Evolutionary conservation across 208 protist species (phyloP), one percentile per base, ranked within the genome.

Genomic region (Leishmania aethiopica): DNA sequence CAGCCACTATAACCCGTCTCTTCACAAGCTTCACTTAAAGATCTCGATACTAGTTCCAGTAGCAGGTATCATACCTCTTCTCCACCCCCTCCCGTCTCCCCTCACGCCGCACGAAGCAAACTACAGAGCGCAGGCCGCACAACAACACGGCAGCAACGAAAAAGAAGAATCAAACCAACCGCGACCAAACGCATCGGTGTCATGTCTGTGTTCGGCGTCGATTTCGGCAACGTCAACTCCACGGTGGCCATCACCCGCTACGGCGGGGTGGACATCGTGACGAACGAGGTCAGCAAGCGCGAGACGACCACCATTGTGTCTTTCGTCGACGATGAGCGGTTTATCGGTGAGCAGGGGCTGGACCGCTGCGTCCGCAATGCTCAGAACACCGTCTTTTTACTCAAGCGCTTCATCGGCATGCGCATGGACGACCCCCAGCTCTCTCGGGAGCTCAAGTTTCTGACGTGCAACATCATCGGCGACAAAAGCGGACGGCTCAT

Each of bases 171-270:
- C 40, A 74, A 80, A 59, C 17, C 66, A 76, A 57, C 47, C 51
- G 74, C 15, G 42, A 64, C 53, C 11, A 19, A 37, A 11, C 11
- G 15, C 17, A 17, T 37, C 67, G 37, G 8, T 15, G 64, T 19
- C 55, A 98, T 98, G 96, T 96, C 95, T 79, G 94, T 98, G 28
- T 97, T 98, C 80, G 96, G 96, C 73, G 78, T 98, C 76, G 96
- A 98, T 84, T 97, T 98, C 72, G 96, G 96, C 59, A 97, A 96
- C 78, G 77, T 96, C 66, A 95, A 96, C 88, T 96, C 94, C 51
- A 95, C 91, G 35, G 93, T 98, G 28, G 92, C 93, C 66, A 94
- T 97, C 79, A 96, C 95, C 42, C 91, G 94, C 62, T 89, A 89
- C 78, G 94, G 96, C 74, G 94, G 95, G 57, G 91, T 98, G 62